Evolutionary conservation across 257 asterid genomes (phyloP).

Genomic region (Cordia subcordata): DNA sequence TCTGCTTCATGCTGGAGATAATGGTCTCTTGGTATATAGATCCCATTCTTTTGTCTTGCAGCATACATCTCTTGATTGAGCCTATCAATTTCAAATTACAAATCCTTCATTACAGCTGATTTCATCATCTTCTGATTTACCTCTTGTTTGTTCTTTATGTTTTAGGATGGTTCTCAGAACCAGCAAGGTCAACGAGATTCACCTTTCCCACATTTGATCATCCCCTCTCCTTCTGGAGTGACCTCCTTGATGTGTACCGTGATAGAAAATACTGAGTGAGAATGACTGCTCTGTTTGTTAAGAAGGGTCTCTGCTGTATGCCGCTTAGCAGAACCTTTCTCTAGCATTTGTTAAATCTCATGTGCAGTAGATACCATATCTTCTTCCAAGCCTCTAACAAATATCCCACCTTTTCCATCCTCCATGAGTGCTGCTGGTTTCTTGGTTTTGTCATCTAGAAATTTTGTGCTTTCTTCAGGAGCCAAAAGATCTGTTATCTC

Average conservation of each 20-base stretch:
- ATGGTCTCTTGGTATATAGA: conserved; percentile 93
- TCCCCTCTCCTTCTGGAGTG: conserved; percentile 98
- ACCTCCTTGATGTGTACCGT: conserved; percentile 95
- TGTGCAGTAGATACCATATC: conserved; percentile 90
- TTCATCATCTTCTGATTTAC: conserved; percentile 89
- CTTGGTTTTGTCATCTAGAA: conserved; percentile 81
- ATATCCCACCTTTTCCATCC: conserved; percentile 97
- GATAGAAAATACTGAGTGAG: conserved; percentile 92
- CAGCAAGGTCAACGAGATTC: conserved; percentile 97
- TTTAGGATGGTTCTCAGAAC: conserved; percentile 98
- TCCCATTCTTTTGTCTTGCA: conserved; percentile 97
- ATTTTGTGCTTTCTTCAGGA: conserved; percentile 69
- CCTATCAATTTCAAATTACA: conserved; percentile 60
- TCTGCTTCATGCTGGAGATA: conserved; percentile 99
- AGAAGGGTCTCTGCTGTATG: conserved; percentile 98
- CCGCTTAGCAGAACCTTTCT: conserved; percentile 97
- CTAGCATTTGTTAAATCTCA: conserved; percentile 86
- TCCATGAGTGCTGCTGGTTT: conserved; percentile 98
- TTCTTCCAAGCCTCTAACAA: conserved; percentile 96
- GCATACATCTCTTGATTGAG: conserved; percentile 99
- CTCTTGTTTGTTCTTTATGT: conserved; percentile 98
- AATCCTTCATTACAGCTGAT: conserved; percentile 41
- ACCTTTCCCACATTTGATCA: conserved; percentile 97
- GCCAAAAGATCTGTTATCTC: conserved; percentile 96
- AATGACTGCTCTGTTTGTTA: conserved; percentile 97